Evolutionary conservation across 352 stramenopile species (phyloP).

Genomic region (Globisporangium yorkense): DNA sequence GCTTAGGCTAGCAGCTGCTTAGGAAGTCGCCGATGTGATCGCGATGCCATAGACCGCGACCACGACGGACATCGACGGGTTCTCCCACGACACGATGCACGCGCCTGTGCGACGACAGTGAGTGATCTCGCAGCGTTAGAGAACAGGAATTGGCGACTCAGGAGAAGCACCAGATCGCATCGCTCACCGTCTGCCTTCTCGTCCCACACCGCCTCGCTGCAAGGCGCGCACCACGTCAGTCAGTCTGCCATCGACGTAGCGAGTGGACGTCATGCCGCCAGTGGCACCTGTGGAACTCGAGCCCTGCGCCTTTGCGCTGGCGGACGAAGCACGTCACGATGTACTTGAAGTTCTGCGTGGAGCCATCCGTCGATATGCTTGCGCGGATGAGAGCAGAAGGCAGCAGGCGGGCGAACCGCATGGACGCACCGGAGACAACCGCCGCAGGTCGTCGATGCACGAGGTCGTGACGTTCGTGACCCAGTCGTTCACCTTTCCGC

Average conservation of each 20-base stretch:
- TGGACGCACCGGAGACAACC: conserved; percentile 42
- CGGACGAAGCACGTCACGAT: conserved; percentile 67
- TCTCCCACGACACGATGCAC: conserved; percentile 74
- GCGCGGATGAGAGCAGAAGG: not conserved
- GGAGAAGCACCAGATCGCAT: not conserved
- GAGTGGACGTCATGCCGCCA: not conserved
- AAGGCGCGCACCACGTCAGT: conserved; percentile 9
- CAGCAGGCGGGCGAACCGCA: not conserved
- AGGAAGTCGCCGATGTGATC: conserved; percentile 17
- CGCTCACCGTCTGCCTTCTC: conserved; percentile 60
- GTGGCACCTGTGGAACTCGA: conserved; percentile 49
- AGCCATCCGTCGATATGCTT: not conserved
- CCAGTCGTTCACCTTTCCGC: conserved; percentile 54
- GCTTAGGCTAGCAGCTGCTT: too few species aligned
- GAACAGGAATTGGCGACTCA: not conserved
- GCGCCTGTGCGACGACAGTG: conserved; percentile 22
- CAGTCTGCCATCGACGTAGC: not conserved
- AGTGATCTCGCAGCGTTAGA: not conserved
- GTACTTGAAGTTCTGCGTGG: conserved; percentile 78
- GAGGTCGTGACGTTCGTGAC: conserved; percentile 58
- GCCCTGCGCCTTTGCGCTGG: conserved; percentile 53
- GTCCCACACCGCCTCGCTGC: conserved; percentile 60
- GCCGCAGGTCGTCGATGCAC: conserved; percentile 62
- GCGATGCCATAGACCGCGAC: conserved; percentile 68
- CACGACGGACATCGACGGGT: conserved; percentile 57